phyloP scores from a whole-genome alignment of 2,329 filamentous ascomycete genomes.

The Helotiales sp. region DNA sequence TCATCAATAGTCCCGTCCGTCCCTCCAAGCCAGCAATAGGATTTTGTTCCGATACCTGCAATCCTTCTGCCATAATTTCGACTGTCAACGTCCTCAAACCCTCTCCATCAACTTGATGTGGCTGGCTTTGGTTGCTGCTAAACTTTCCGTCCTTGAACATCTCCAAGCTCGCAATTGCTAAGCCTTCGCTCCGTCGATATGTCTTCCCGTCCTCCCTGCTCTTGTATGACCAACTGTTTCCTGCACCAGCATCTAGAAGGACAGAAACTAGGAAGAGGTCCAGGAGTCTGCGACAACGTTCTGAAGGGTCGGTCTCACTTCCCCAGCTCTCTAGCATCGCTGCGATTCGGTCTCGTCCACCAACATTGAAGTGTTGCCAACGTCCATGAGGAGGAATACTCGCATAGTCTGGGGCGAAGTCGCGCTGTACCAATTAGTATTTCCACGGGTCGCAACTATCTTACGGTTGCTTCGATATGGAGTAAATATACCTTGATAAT shows the following conservation, averaged over 20 bases:
- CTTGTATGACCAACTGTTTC: conserved; percentile 90
- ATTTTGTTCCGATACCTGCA: conserved; percentile 84
- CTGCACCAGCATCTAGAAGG: conserved; percentile 85
- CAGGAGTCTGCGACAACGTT: conserved; percentile 75
- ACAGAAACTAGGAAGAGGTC: conserved; percentile 83
- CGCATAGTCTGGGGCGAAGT: conserved; percentile 70
- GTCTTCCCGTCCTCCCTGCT: conserved; percentile 84
- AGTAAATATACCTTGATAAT: conserved; percentile 59
- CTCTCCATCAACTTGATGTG: conserved; percentile 86
- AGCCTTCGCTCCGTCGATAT: conserved; percentile 85
- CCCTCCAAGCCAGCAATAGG: conserved; percentile 85
- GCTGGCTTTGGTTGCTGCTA: conserved; percentile 80
- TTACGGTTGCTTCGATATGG: not conserved
- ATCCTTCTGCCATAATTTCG: conserved; percentile 75
- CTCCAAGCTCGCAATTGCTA: conserved; percentile 77
- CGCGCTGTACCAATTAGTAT: conserved; percentile 56
- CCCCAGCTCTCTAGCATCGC: conserved; percentile 74
- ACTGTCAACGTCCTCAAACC: conserved; percentile 77
- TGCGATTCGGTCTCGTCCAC: conserved; percentile 74
- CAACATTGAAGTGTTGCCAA: conserved; percentile 85
- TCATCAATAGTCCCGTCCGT: conserved; percentile 76
- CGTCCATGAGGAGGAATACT: conserved; percentile 85
- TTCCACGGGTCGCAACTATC: not conserved
- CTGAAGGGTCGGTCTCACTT: conserved; percentile 69
- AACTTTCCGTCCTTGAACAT: conserved; percentile 96